phyloP scores from a whole-genome alignment of 23 red algal genomes.

The Gracilaria gracilis region DNA sequence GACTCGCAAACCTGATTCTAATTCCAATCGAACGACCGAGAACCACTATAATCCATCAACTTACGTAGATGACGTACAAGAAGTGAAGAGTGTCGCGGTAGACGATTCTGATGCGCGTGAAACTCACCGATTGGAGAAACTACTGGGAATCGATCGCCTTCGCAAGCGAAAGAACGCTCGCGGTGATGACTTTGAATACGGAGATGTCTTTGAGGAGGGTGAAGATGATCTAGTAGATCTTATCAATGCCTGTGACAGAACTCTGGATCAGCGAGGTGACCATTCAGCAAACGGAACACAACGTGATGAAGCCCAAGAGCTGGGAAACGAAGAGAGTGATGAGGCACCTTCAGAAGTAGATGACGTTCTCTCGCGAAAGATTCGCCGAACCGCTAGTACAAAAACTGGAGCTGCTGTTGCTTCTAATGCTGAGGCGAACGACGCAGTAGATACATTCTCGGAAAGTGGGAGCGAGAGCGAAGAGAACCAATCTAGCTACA shows the following conservation, averaged over 20 bases:
- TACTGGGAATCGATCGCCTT: constrained; percentile 48
- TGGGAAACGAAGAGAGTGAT: constrained; percentile 12
- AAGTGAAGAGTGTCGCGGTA: constrained; percentile 8
- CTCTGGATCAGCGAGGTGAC: background rate
- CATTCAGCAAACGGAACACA: background rate
- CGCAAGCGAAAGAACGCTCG: constrained; percentile 13
- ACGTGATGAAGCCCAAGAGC: background rate
- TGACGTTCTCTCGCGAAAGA: background rate
- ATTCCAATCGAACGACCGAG: background rate
- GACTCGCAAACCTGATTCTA: background rate
- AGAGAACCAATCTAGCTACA: constrained; percentile 26
- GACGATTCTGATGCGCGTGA: constrained; percentile 42
- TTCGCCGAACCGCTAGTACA: background rate
- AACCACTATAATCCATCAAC: background rate
- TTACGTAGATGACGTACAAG: background rate
- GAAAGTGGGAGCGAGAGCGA: constrained; percentile 24
- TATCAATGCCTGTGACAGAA: constrained; percentile 48
- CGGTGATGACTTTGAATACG: constrained; percentile 41
- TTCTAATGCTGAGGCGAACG: background rate
- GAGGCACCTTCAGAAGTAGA: constrained; percentile 34
- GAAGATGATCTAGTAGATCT: constrained; percentile 56
- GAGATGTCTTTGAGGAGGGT: constrained; percentile 43
- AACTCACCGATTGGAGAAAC: constrained; percentile 43
- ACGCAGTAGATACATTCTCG: background rate
- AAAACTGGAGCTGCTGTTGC: background rate